Base-by-base conservation (phyloP, 257 asterid species). In the Jaltomata sinuosa region DNA sequence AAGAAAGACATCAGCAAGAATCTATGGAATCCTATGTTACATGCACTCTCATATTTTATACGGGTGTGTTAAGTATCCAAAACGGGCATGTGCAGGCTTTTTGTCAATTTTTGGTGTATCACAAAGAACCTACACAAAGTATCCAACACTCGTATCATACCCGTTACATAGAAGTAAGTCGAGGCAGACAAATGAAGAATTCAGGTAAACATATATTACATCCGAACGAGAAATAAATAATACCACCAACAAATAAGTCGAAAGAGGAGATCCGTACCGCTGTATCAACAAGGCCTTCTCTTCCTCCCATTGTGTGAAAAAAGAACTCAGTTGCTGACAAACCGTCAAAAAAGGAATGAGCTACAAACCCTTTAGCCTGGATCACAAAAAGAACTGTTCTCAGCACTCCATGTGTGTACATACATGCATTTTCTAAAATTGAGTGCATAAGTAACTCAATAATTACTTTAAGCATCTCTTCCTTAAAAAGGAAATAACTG, bases 261-360 rank as follows among this genome's bases (percentile, higher is more conserved):
- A 77, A 77, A 74, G 40, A 74, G 59, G 65, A 10, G 53, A 87
- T 64, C 47, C 94, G 68, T 96, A 96, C 99, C 92, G 99, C 99
- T 9, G 98, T 96, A 90, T 96, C 99, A 74, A 94, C 98, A 65
- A 96, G 99, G 52, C 99, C 99, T 93, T 96, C 99, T 91, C 99
- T 91, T 79, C 99, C 99, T 27, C 95, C 98, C 99, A 96, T 96
- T 85, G 99, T 96, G 91, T 96, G 99, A 89, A 96, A 96, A 90
- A 96, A 96, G 89, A 94, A 94, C 85, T 96, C 99, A 25, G 98
- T 94, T 16, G 98, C 97, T 32, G 92, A 90, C 86, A 96, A 86
- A 82, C 99, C 99, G 69, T 95, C 91, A 76, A 93, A 96, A 89
- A 96, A 96, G 79, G 99, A 96, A 90, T 95, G 95, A 85, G 95